These are phyloP conservation scores for Verticillium nubilum DNA, from an alignment of 2,329 filamentous ascomycete species.

Conservation along the genomic window DNA sequence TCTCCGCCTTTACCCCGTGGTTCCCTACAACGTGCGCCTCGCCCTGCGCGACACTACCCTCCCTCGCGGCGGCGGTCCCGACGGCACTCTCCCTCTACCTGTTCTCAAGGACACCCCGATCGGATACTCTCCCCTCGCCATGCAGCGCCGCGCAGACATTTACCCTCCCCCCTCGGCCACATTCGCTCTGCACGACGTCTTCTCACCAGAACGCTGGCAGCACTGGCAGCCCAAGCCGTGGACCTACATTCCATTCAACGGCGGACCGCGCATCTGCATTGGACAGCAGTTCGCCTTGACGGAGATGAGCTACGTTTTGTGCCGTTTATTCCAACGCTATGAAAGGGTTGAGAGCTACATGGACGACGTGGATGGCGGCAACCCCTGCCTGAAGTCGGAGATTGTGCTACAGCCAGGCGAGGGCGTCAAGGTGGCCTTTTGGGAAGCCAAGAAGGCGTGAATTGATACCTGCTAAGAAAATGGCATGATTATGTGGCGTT, in stretches of 20 bases:
- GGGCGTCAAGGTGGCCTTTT: slow-evolving; percentile 54
- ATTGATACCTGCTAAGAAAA: neutral
- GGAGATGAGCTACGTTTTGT: slow-evolving; percentile 69
- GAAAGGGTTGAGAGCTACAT: slow-evolving; percentile 55
- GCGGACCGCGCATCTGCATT: slow-evolving; percentile 68
- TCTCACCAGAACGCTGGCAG: slow-evolving; percentile 64
- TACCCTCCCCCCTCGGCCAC: slow-evolving; percentile 46
- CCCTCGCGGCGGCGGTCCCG: slow-evolving; percentile 63
- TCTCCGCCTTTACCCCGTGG: slow-evolving; percentile 69
- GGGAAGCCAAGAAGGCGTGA: slow-evolving; percentile 31
- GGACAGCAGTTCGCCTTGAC: slow-evolving; percentile 79
- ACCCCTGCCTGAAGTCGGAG: slow-evolving; percentile 50
- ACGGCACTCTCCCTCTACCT: slow-evolving; percentile 56
- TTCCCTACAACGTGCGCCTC: slow-evolving; percentile 74
- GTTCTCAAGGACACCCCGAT: slow-evolving; percentile 62
- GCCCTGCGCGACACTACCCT: slow-evolving; percentile 70
- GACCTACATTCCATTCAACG: slow-evolving; percentile 73
- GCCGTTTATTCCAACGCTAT: slow-evolving; percentile 68
- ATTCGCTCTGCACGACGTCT: slow-evolving; percentile 42
- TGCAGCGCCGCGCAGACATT: slow-evolving; percentile 65
- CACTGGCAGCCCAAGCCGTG: slow-evolving; percentile 59
- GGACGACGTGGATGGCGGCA: slow-evolving; percentile 46
- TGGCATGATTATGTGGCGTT: neutral
- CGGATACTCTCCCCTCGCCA: slow-evolving; percentile 61
- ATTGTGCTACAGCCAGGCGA: slow-evolving; percentile 55